These are phyloP conservation scores for Suhomyces ambrosiae DNA, from an alignment of 1,139 yeast genomes.

Conservation along the genomic window DNA sequence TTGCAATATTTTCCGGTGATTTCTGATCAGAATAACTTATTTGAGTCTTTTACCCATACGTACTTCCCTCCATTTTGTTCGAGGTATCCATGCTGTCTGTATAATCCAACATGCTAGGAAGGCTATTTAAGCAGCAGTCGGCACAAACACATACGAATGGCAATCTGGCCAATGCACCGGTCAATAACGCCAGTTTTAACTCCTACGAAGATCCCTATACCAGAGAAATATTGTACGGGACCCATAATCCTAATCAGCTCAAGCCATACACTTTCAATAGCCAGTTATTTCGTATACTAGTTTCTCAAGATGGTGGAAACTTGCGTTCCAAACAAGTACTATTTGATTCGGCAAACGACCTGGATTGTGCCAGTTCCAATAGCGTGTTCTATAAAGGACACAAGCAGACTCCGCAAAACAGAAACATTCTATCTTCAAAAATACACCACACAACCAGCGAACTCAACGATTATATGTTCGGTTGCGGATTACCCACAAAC, in stretches of 20 bases:
- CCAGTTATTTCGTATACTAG: constrained; percentile 44
- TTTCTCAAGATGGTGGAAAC: constrained; percentile 57
- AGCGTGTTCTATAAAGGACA: constrained; percentile 9
- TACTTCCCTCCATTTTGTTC: too few relatives aligned
- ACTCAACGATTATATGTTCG: constrained; percentile 56
- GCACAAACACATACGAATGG: constrained; percentile 6
- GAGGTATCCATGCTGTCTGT: too few relatives aligned
- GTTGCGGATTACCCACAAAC: constrained; percentile 55
- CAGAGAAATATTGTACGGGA: constrained; percentile 46
- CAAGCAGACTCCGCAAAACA: constrained; percentile 8
- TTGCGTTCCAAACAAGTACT: constrained; percentile 50
- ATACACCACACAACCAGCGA: constrained; percentile 46
- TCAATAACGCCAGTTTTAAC: constrained; percentile 13
- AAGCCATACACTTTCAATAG: constrained; percentile 35
- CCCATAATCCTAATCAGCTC: constrained; percentile 33
- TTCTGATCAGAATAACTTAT: too few relatives aligned
- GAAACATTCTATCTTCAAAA: constrained; percentile 25
- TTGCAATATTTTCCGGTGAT: too few relatives aligned
- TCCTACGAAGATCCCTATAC: constrained; percentile 48
- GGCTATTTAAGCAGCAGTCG: constrained; percentile 19
- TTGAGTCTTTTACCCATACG: too few relatives aligned
- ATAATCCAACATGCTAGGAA: too few relatives aligned
- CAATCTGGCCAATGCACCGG: constrained; percentile 4
- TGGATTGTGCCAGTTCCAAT: constrained; percentile 7
- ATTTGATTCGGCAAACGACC: constrained; percentile 44